Evolutionary conservation across 495 filamentous ascomycete species (phyloP).

Genomic region (Amniculicola lignicola): DNA sequence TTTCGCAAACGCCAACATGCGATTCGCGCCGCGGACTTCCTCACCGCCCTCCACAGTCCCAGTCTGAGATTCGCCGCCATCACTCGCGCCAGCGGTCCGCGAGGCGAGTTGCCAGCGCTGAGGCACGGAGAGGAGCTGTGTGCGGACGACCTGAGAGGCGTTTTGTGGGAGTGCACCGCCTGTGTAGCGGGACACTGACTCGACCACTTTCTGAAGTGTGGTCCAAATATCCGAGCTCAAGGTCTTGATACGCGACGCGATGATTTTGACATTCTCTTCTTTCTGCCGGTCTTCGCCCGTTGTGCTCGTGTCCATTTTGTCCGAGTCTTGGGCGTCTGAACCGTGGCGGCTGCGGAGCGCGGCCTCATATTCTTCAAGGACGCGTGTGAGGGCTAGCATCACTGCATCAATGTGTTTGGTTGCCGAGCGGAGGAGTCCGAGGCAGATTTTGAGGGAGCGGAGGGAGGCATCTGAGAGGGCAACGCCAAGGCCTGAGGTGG

Average conservation of each 20-base stretch:
- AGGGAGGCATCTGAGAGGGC: slow-evolving; percentile 85
- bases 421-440: slow-evolving; percentile 70
- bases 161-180: slow-evolving; percentile 83
- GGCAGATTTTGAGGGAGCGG: slow-evolving; percentile 69
- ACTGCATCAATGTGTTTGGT: slow-evolving; percentile 70
- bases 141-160: slow-evolving; percentile 69
- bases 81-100: slow-evolving; percentile 43
- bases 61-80: slow-evolving; percentile 36
- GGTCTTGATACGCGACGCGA: slow-evolving; percentile 59
- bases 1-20: slow-evolving; percentile 75
- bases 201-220: slow-evolving; percentile 71
- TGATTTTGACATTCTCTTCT: slow-evolving; percentile 44
- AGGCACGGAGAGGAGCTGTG: slow-evolving; percentile 75
- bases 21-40: slow-evolving; percentile 56
- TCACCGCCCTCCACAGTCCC: slow-evolving; percentile 47
- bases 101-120: slow-evolving; percentile 63
- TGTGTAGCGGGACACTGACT: slow-evolving; percentile 77
- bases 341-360: slow-evolving; percentile 28
- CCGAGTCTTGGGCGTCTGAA: neutral
- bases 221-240: slow-evolving; percentile 71
- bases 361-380: slow-evolving; percentile 71
- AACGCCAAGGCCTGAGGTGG: slow-evolving; percentile 77
- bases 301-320: neutral
- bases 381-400: slow-evolving; percentile 63
- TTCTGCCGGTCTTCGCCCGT: slow-evolving; percentile 28